These are phyloP conservation scores for Penicillium paradoxum DNA, from an alignment of 495 filamentous ascomycete genomes.

Conservation along the genomic window DNA sequence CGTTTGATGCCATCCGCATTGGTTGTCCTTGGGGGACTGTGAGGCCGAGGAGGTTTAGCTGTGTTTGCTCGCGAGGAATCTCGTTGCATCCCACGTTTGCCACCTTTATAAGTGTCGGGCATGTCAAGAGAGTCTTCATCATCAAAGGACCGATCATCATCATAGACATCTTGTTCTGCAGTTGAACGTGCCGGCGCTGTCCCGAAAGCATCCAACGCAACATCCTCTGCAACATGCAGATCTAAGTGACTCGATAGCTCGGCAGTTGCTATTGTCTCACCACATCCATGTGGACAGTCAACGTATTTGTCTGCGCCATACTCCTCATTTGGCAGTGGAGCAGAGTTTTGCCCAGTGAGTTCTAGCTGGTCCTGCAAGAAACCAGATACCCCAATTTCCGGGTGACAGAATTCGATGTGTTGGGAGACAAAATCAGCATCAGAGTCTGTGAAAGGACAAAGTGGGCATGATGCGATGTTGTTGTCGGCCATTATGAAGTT, in stretches of 20 bases:
- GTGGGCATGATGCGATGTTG: slow-evolving; percentile 39
- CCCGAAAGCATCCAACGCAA: slow-evolving; percentile 43
- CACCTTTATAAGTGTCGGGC: slow-evolving; percentile 2
- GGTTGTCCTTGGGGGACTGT: slow-evolving; percentile 5
- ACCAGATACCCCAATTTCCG: slow-evolving; percentile 36
- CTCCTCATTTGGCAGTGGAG: slow-evolving; percentile 21
- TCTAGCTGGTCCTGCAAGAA: neutral
- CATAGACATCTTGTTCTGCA: neutral
- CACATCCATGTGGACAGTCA: slow-evolving; percentile 70
- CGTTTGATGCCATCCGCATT: slow-evolving; percentile 23
- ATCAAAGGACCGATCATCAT: slow-evolving; percentile 9
- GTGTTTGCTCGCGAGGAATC: slow-evolving; percentile 10
- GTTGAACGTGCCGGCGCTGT: neutral
- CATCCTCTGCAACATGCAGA: slow-evolving; percentile 60
- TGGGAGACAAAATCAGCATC: slow-evolving; percentile 47
- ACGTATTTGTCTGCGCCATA: slow-evolving; percentile 43
- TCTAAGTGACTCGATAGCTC: slow-evolving; percentile 71
- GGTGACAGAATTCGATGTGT: slow-evolving; percentile 53
- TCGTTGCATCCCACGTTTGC: slow-evolving; percentile 14
- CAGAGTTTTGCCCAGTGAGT: neutral
- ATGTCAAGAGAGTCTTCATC: slow-evolving; percentile 13
- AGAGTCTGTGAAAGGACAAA: slow-evolving; percentile 50
- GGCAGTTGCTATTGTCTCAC: slow-evolving; percentile 55
- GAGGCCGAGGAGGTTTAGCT: slow-evolving; percentile 11
- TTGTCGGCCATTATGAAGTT: slow-evolving; percentile 21